Percentiles rank a stretch among this genome's conserved stretches.
phyloP scores from a whole-genome alignment of 2,329 filamentous ascomycete species.

The Thielaviopsis euricoi region DNA sequence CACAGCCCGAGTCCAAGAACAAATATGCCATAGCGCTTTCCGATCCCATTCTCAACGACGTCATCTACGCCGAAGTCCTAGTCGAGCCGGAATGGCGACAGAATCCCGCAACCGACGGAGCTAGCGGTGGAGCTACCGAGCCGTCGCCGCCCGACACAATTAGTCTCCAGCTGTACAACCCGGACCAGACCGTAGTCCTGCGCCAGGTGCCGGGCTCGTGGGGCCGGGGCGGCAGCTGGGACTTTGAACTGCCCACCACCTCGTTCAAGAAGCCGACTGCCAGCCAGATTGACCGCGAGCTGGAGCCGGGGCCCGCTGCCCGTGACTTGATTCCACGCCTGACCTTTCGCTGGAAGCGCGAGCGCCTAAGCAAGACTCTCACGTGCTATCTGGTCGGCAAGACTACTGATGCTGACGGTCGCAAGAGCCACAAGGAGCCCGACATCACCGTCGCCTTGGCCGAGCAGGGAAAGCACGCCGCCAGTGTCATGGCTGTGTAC shows the following conservation, averaged over 20 bases:
- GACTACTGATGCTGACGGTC: slow-evolving; percentile 40
- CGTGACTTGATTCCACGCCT: slow-evolving; percentile 51
- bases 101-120: slow-evolving; percentile 5
- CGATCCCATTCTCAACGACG: slow-evolving; percentile 63
- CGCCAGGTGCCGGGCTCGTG: slow-evolving; percentile 58
- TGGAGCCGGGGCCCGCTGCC: slow-evolving; percentile 18
- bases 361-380: slow-evolving; percentile 66
- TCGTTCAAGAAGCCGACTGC: slow-evolving; percentile 68
- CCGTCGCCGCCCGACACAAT: slow-evolving; percentile 49
- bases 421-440: slow-evolving; percentile 77
- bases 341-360: slow-evolving; percentile 76
- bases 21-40: slow-evolving; percentile 76
- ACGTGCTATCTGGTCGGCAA: slow-evolving; percentile 76
- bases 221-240: slow-evolving; percentile 68
- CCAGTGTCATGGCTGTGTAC: slow-evolving; percentile 62
- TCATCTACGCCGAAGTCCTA: slow-evolving; percentile 76
- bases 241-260: slow-evolving; percentile 79
- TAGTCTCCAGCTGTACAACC: slow-evolving; percentile 81
- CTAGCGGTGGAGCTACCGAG: neutral
- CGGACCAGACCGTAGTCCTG: slow-evolving; percentile 65
- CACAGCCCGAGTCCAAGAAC: slow-evolving; percentile 53
- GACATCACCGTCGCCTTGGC: slow-evolving; percentile 92
- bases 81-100: slow-evolving; percentile 76
- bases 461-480: slow-evolving; percentile 43
- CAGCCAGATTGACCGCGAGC: slow-evolving; percentile 59